Conservation (phyloP, 768 basidiomycete species). For the Agaricus subrufescens region DNA sequence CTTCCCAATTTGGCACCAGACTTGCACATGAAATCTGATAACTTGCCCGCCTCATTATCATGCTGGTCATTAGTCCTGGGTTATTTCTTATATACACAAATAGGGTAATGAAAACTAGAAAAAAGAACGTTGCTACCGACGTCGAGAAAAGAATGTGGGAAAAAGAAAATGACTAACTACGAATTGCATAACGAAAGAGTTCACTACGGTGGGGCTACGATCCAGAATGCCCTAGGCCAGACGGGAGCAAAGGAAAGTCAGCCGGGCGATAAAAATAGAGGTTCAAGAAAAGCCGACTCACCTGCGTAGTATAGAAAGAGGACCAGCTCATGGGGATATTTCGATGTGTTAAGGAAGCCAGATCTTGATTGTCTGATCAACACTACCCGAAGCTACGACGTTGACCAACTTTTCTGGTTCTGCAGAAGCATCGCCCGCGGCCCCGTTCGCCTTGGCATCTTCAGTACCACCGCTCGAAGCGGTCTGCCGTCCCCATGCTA, state of each 20-base stretch:
- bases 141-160: not conserved
- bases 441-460: constrained; percentile 27
- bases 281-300: not conserved
- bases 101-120: not conserved
- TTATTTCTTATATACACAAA: constrained; percentile 4
- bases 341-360: constrained; percentile 46
- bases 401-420: constrained; percentile 60
- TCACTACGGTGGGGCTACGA: not conserved
- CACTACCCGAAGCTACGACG: constrained; percentile 64
- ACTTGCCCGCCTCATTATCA: not conserved
- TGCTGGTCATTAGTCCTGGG: constrained; percentile 4
- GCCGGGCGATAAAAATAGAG: not conserved
- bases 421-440: constrained; percentile 26
- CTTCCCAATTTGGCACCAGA: no score
- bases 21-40: not conserved
- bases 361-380: constrained; percentile 65
- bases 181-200: constrained; percentile 7
- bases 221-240: not conserved
- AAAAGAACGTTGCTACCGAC: constrained; percentile 1
- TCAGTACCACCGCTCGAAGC: constrained; percentile 31
- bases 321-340: not conserved
- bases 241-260: not conserved
- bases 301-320: not conserved
- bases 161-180: constrained; percentile 4
- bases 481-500: constrained; percentile 72